Conservation (phyloP, 1,139 yeast species). For the Debaryomyces robertsiae region DNA sequence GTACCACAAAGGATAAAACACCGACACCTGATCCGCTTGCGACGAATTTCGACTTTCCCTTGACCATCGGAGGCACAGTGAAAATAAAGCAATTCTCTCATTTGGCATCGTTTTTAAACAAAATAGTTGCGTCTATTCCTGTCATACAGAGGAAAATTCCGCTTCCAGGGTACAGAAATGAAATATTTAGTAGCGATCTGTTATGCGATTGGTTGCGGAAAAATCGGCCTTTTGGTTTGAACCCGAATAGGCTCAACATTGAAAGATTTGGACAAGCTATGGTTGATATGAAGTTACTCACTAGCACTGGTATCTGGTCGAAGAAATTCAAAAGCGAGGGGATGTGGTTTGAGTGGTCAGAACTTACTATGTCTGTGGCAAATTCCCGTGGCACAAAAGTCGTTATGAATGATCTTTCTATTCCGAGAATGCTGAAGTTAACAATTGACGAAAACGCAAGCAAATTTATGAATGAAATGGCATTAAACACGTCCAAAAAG, state of each 20-base stretch:
- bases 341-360: constrained; percentile 54
- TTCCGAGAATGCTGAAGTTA: constrained; percentile 7
- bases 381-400: constrained; percentile 13
- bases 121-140: constrained; percentile 29
- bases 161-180: constrained; percentile 45
- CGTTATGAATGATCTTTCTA: background rate
- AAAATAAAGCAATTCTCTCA: constrained; percentile 22
- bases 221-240: constrained; percentile 35
- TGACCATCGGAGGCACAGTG: constrained; percentile 31
- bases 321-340: constrained; percentile 46
- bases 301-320: constrained; percentile 35
- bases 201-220: constrained; percentile 34
- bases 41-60: constrained; percentile 33
- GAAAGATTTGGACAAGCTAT: constrained; percentile 49
- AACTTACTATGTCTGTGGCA: constrained; percentile 30
- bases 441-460: constrained; percentile 22
- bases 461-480: constrained; percentile 28
- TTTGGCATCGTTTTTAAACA: constrained; percentile 23
- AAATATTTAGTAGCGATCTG: constrained; percentile 44
- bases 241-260: constrained; percentile 41
- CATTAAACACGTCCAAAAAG: constrained; percentile 27
- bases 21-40: background rate
- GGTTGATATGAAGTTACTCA: constrained; percentile 37
- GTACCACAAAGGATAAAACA: constrained; percentile 1
- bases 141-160: constrained; percentile 38